Evolutionary conservation across 208 protist species (phyloP).

Genomic region (Crithidia fasciculata): DNA sequence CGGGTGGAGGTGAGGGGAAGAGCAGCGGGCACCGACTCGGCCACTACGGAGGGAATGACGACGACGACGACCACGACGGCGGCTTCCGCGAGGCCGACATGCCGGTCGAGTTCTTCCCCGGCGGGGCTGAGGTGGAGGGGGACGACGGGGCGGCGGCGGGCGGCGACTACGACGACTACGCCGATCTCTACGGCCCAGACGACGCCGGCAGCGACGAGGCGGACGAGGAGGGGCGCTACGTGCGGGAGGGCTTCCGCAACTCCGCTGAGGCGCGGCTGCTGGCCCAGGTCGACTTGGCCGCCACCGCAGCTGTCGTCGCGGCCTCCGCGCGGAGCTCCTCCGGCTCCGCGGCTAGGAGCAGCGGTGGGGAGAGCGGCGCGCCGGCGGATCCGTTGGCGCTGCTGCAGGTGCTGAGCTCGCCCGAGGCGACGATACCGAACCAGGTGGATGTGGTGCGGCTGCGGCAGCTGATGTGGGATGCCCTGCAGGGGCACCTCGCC

Average conservation of each 20-base stretch:
- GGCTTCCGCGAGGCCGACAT: constrained; percentile 49
- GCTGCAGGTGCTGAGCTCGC: constrained; percentile 56
- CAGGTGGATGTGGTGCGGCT: constrained; percentile 88
- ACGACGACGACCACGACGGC: constrained; percentile 3
- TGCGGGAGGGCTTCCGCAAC: constrained; percentile 33
- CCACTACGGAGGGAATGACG: constrained; percentile 1
- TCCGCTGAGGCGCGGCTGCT: constrained; percentile 43
- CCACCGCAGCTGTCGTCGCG: constrained; percentile 31
- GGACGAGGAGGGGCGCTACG: constrained; percentile 31
- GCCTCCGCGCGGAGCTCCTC: neutral
- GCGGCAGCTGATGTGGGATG: constrained; percentile 81
- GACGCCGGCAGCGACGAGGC: constrained; percentile 30
- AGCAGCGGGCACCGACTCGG: constrained; percentile 1
- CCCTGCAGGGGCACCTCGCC: constrained; percentile 47
- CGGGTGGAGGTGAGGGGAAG: neutral
- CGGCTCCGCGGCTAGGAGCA: constrained; percentile 16
- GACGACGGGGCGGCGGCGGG: constrained; percentile 59
- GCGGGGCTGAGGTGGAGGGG: constrained; percentile 61
- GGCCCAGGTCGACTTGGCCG: constrained; percentile 44
- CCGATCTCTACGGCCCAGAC: constrained; percentile 42
- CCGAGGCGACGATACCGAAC: constrained; percentile 71
- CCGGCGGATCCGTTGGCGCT: constrained; percentile 41
- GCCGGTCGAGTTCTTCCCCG: constrained; percentile 83
- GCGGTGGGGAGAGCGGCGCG: constrained; percentile 15
- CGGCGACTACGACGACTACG: constrained; percentile 46